Base-by-base conservation (phyloP, 805 yeast genomes). In the Saturnispora saitoi region DNA sequence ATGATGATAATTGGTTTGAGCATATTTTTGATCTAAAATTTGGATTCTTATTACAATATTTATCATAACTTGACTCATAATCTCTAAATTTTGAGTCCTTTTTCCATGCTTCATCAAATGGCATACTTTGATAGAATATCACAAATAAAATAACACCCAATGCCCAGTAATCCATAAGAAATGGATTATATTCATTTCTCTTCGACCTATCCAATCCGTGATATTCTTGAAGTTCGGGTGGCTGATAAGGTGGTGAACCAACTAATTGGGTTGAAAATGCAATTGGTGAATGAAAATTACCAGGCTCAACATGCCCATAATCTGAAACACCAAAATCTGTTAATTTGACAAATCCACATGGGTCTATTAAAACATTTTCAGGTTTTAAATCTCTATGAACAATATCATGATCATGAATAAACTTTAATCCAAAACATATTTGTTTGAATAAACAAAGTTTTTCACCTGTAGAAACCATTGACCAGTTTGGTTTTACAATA, bases 361-460 rank as follows among this genome's bases (percentile, higher is more conserved):
- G 66, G 32, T 86, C 69, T 57, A 87, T 82, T 41, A 91, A 72
- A 43, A 91, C 71, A 66, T 91, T 91, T 63, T 91, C 99, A 6
- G 98, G 98, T 68, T 91, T 91, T 60, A 91, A 72, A 65, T 91
- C 99, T 50, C 98, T 76, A 64, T 91, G 98, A 17, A 90, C 96
- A 58, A 91, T 85, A 66, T 90, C 80, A 56, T 74, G 69, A 36
- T 73, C 70, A 63, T 91, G 99, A 52, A 91, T 70, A 55, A 69
- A 83, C 54, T 75, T 78, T 29, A 85, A 59, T 8, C 88, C 95
- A 54, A 73, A 71, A 2, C 77, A 73, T 37, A 83, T 69, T 61
- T 85, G 95, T 62, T 84, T 85, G 65, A 85, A 85, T n/a, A 83
- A 55, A 61, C 91, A 84, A 54, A 70, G 74, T 54, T 77, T 78